Conservation (phyloP, 2,329 filamentous ascomycete genomes). For the Colletotrichum euphorbiae region DNA sequence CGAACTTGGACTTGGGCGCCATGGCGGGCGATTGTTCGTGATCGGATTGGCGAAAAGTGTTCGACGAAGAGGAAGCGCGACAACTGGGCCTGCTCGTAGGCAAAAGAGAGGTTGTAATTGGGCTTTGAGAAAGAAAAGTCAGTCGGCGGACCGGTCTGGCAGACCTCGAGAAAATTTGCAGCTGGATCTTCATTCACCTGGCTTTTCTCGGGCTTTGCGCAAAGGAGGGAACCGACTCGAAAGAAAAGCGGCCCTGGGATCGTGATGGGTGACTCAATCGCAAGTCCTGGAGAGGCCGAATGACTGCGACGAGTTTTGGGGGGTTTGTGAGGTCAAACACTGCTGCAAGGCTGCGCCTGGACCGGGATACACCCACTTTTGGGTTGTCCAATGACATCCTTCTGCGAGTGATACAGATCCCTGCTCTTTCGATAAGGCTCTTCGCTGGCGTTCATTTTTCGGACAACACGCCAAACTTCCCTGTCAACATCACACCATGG, state of each 20-base stretch:
- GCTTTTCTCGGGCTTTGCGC: constrained; percentile 34
- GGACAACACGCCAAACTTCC: neutral
- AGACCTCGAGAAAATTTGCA: constrained; percentile 40
- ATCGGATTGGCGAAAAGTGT: constrained; percentile 5
- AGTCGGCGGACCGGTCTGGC: constrained; percentile 39
- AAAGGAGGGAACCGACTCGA: constrained; percentile 32
- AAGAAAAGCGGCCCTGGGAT: constrained; percentile 32
- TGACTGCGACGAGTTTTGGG: constrained; percentile 35
- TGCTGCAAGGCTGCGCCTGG: constrained; percentile 35
- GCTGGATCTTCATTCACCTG: constrained; percentile 40
- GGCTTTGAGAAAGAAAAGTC: constrained; percentile 38
- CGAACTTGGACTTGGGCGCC: constrained; percentile 65
- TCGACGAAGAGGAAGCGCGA: constrained; percentile 31
- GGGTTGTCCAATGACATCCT: constrained; percentile 26
- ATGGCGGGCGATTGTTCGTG: constrained; percentile 43
- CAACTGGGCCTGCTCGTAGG: constrained; percentile 16
- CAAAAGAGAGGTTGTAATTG: constrained; percentile 37
- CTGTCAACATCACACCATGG: no score
- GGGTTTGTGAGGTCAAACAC: constrained; percentile 40
- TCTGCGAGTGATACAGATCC: constrained; percentile 15
- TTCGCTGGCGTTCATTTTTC: neutral
- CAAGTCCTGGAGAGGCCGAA: constrained; percentile 37
- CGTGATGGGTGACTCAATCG: constrained; percentile 39
- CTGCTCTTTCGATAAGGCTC: constrained; percentile 28
- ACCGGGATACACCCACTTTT: constrained; percentile 24